Base-by-base conservation (phyloP, 108 stramenopile genomes). In the Cyclotella distinguenda region DNA sequence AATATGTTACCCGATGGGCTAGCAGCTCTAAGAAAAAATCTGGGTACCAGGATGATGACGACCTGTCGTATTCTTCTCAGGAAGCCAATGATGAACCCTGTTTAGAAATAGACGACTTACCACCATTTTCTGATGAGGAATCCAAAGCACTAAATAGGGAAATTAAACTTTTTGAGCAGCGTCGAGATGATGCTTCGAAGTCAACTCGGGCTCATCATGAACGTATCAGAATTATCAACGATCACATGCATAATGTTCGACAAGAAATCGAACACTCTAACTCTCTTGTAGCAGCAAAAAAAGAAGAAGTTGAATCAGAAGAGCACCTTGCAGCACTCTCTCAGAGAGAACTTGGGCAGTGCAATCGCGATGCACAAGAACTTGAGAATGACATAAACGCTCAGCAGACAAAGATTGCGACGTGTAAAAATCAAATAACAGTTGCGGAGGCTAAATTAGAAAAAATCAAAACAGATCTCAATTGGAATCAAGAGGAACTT, bases 401-500 rank as follows among this genome's bases (percentile, higher is more conserved):
- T 54, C 57, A 60, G 61, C 40, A 68, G 42, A 78, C 68, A 16
- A 69, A 53, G 27, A 66, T 93, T 36, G 74, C 79, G 49, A 55
- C 25, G 10, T 50, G 82, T 2, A 81, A 89, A 62, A 88, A 52
- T 47, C 70, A 84, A 26, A 83, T 93, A 27, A 67, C 64, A 60
- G 35, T 50, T 15, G 85, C 84, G n/a, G 84, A 83, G 44, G 89
- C 91, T 40, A 72, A 72, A 35, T 81, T 91, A 68, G 94, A 93
- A 58, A 62, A 70, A 33, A 86, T 91, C 61, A 90, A 83, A 67
- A 69, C 80, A 39, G 75, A 83, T 78, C 86, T 91, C 80, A 88
- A 93, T 68, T 91, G 86, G 85, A 95, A 91, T 70, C 94, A 93
- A 66, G 91, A 93, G 55, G 90, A 95, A 68, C 79, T 95, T 15